Evolutionary conservation across 257 asterid species (phyloP).

Genomic region (Solanum gracilifrons): DNA sequence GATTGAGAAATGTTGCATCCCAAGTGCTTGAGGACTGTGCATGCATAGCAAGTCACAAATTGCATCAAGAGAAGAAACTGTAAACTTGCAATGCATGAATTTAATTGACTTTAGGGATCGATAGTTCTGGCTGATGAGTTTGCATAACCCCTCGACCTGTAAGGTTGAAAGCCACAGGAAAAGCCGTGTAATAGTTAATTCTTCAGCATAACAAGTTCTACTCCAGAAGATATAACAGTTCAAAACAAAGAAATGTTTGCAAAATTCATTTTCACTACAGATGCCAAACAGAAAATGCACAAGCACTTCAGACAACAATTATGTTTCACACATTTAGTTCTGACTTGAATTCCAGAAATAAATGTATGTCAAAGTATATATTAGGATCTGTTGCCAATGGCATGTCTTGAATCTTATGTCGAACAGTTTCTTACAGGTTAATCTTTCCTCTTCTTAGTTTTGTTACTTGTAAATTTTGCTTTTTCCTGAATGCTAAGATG

Average conservation of each 20-base stretch:
- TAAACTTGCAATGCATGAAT: constrained; percentile 82
- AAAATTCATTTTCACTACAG: not conserved
- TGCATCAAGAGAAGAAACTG: constrained; percentile 48
- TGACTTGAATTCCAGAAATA: not conserved
- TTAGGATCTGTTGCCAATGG: not conserved
- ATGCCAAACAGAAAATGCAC: not conserved
- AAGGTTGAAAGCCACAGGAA: constrained; percentile 9
- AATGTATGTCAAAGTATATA: not conserved
- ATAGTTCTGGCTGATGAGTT: constrained; percentile 56
- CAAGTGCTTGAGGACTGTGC: constrained; percentile 48
- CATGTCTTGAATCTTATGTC: not conserved
- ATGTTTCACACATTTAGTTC: not conserved
- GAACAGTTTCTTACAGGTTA: not conserved
- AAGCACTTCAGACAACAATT: not conserved
- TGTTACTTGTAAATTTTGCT: not conserved
- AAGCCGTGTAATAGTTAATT: constrained; percentile 7
- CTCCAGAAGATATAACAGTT: not conserved
- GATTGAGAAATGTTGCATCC: constrained; percentile 73
- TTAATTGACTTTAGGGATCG: constrained; percentile 58
- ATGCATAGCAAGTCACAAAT: constrained; percentile 51
- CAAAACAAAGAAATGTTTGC: not conserved
- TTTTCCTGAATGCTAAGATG: not conserved
- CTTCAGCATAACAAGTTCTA: not conserved
- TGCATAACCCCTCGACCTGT: constrained; percentile 85
- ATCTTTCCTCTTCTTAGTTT: not conserved